Evolutionary conservation across 768 basidiomycete species (phyloP), one percentile per base, ranked within the genome.

Genomic region (Lanmaoa pseudosensibilis): DNA sequence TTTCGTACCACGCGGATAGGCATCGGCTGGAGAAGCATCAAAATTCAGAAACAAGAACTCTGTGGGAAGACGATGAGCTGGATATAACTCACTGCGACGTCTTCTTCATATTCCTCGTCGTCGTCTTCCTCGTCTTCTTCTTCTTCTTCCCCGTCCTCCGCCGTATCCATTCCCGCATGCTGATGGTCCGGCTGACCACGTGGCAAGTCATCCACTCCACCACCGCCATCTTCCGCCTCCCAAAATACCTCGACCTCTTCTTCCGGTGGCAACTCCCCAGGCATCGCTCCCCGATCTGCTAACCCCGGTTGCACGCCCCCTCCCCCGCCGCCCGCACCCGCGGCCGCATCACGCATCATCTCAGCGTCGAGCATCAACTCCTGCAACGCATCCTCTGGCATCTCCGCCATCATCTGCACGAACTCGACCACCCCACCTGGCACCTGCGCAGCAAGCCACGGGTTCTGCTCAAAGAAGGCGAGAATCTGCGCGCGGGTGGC

Each of bases 341-440:
- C 68, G n/a, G 33, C 74, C 41, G 34, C 69, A 32, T 70, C 77
- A 13, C 59, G 72, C 56, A 68, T 76, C 67, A 74, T 72, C 37
- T 73, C 80, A 11, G 77, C 75, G 25, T 68, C 77, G 46, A 83
- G 47, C 79, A 88, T 77, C 65, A 88, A 50, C 52, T 84, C 84
- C 47, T 87, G 79, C 54, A 89, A 58, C n/a, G 75, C 78, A 40
- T 86, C 85, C 41, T 81, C 79, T 5, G 82, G 78, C 57, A 81
- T 72, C 59, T 84, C 79, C 21, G 68, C 82, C 39, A 82, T 73
- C 66, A 78, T 71, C 66, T 85, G 81, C 21, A 81, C 80, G 60
- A 88, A 84, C 63, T 87, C 82, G 21, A 83, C 70, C n/a, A 87
- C 70, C 1, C 87, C 88, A 0, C 83, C 87, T 0, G 83, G 86